Conservation (phyloP, 805 yeast species). For the Ogataea chonburiensis region DNA sequence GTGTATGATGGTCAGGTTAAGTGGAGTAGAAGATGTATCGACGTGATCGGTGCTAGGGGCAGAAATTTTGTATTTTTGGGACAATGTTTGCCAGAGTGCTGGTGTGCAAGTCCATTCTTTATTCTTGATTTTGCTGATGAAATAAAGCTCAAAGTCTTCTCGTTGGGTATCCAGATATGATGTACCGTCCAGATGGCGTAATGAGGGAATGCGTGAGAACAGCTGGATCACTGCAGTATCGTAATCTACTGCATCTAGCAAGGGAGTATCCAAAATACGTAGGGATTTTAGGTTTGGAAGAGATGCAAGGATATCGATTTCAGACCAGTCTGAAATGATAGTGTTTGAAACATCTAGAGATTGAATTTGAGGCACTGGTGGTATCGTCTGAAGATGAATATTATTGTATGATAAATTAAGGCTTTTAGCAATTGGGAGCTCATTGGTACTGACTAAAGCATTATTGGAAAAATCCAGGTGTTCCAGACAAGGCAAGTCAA, state of each 20-base stretch:
- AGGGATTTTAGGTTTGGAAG: constrained; percentile 48
- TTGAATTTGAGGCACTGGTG: constrained; percentile 13
- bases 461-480: constrained; percentile 41
- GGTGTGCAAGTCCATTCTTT: constrained; percentile 28
- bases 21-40: neutral
- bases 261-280: constrained; percentile 53
- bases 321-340: constrained; percentile 44
- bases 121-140: constrained; percentile 49
- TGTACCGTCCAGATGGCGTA: constrained; percentile 59
- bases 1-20: constrained; percentile 1
- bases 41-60: too few species aligned
- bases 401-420: constrained; percentile 40
- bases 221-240: constrained; percentile 22
- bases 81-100: constrained; percentile 43
- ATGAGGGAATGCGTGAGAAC: constrained; percentile 24
- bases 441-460: constrained; percentile 27
- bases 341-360: constrained; percentile 55
- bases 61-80: constrained; percentile 33
- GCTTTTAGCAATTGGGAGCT: constrained; percentile 19
- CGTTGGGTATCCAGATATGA: constrained; percentile 46
- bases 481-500: constrained; percentile 4
- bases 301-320: constrained; percentile 43
- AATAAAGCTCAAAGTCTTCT: constrained; percentile 64
- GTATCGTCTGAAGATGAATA: constrained; percentile 20
- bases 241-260: constrained; percentile 32